phyloP scores from a whole-genome alignment of 495 filamentous ascomycete species.

The Aspergillus baeticus region DNA sequence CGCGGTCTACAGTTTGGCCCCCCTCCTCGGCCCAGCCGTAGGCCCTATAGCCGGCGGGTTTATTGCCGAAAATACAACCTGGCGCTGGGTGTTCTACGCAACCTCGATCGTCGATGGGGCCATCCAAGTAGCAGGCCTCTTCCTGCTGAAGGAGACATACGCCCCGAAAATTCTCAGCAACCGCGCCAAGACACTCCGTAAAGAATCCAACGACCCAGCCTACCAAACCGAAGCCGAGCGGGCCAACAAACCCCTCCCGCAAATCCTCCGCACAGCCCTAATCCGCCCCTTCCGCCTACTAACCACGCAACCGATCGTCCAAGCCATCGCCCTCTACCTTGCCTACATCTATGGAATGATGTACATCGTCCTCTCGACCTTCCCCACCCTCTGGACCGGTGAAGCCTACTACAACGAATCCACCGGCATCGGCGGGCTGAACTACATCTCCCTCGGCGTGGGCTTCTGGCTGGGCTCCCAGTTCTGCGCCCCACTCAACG shows the following conservation, averaged over 20 bases:
- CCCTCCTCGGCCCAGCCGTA: slow-evolving; percentile 65
- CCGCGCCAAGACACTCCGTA: slow-evolving; percentile 56
- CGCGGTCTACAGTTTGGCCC: slow-evolving; percentile 62
- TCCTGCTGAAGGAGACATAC: slow-evolving; percentile 73
- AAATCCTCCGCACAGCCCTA: slow-evolving; percentile 45
- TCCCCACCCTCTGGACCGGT: slow-evolving; percentile 60
- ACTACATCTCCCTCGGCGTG: slow-evolving; percentile 67
- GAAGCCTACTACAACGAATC: slow-evolving; percentile 55
- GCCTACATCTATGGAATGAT: slow-evolving; percentile 70
- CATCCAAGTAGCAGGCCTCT: slow-evolving; percentile 62
- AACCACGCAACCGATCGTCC: slow-evolving; percentile 58
- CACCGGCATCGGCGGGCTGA: slow-evolving; percentile 61
- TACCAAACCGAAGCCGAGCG: slow-evolving; percentile 65
- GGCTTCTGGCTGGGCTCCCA: slow-evolving; percentile 69
- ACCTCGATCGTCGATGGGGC: slow-evolving; percentile 60
- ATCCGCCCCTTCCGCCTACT: slow-evolving; percentile 58
- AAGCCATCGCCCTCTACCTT: slow-evolving; percentile 60
- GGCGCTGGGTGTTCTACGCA: slow-evolving; percentile 70
- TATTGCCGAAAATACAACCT: slow-evolving; percentile 65
- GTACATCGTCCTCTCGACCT: slow-evolving; percentile 71
- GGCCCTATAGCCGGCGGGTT: slow-evolving; percentile 65
- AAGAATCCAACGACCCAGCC: slow-evolving; percentile 60
- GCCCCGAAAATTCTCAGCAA: slow-evolving; percentile 57
- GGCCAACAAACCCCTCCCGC: slow-evolving; percentile 41
- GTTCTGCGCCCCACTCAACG: slow-evolving; percentile 61